Conservation (phyloP, 192 early-diverging fungal genomes). For the Paraglomus brasilianum region DNA sequence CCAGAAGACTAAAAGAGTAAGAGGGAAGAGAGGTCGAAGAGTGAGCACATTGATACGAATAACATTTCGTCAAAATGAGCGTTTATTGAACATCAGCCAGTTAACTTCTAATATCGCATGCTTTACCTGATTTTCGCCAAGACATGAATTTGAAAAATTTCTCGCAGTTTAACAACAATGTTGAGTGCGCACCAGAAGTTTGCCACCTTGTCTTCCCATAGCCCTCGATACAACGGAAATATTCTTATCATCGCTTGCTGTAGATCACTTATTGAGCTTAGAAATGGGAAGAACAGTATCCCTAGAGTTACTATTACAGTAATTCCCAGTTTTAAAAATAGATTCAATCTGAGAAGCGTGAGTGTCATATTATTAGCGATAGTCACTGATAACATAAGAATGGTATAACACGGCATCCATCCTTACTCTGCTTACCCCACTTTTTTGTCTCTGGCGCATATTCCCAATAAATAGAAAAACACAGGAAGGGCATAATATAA, state of each 20-base stretch:
- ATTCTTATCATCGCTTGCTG: conserved; percentile 78
- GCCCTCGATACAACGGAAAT: conserved; percentile 89
- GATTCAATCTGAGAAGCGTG: conserved; percentile 35
- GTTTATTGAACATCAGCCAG: neutral
- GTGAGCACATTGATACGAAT: neutral
- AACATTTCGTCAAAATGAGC: neutral
- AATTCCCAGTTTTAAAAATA: conserved; percentile 71
- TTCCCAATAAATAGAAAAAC: conserved; percentile 85
- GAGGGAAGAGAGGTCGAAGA: conserved; percentile 6
- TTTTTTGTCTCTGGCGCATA: conserved; percentile 53
- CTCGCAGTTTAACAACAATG: conserved; percentile 78
- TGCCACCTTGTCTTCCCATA: conserved; percentile 99
- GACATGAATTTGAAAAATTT: conserved; percentile 55
- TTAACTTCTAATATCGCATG: conserved; percentile 10
- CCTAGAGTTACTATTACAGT: conserved; percentile 73
- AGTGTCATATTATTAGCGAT: conserved; percentile 29
- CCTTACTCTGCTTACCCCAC: conserved; percentile 40
- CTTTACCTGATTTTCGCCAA: conserved; percentile 70
- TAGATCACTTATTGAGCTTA: conserved; percentile 58
- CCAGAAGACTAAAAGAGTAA: conserved; percentile 48
- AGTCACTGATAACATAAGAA: neutral
- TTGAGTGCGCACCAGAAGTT: conserved; percentile 96
- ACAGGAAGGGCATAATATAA: conserved; percentile 90
- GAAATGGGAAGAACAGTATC: conserved; percentile 68
- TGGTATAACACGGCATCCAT: neutral